A percentile compares a stretch with the other conserved stretches of the same genome.
Conservation (phyloP, 371 early-diverging fungal species). For the Mortierella sp. region DNA sequence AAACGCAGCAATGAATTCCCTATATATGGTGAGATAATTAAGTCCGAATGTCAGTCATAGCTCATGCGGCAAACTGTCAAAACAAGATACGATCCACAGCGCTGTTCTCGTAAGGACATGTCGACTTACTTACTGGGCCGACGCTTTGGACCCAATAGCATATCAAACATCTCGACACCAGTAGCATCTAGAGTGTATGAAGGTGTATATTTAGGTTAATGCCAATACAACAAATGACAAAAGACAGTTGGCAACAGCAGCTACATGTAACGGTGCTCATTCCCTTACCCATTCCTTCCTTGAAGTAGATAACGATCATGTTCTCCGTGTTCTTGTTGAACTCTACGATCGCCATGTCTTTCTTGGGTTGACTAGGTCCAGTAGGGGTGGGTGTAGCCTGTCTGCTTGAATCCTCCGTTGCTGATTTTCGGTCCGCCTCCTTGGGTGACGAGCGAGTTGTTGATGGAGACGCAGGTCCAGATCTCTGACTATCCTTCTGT, state of each 20-base stretch:
- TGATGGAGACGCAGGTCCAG: not conserved
- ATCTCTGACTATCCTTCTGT: not conserved
- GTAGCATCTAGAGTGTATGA: conserved; percentile 36
- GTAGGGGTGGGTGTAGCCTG: not conserved
- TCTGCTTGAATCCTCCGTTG: not conserved
- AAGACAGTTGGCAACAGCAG: not conserved
- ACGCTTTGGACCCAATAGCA: conserved; percentile 34
- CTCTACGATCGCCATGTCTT: conserved; percentile 18
- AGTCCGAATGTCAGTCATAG: not conserved
- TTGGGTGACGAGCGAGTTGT: not conserved
- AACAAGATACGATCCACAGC: too few species aligned
- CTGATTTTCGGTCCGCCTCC: not conserved
- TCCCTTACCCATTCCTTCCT: conserved; percentile 45
- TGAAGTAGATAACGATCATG: conserved; percentile 41
- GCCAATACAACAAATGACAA: not conserved
- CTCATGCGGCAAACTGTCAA: not conserved
- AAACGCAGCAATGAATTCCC: conserved; percentile 43
- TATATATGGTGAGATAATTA: not conserved
- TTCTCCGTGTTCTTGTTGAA: conserved; percentile 49
- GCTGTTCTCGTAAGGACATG: not conserved
- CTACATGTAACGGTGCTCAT: not conserved
- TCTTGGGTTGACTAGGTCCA: not conserved
- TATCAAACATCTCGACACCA: conserved; percentile 46
- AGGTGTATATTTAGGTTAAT: too few species aligned
- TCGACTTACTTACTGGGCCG: conserved; percentile 43